phyloP scores from a whole-genome alignment of 2,329 filamentous ascomycete genomes.

The Microdochium bolleyi region DNA sequence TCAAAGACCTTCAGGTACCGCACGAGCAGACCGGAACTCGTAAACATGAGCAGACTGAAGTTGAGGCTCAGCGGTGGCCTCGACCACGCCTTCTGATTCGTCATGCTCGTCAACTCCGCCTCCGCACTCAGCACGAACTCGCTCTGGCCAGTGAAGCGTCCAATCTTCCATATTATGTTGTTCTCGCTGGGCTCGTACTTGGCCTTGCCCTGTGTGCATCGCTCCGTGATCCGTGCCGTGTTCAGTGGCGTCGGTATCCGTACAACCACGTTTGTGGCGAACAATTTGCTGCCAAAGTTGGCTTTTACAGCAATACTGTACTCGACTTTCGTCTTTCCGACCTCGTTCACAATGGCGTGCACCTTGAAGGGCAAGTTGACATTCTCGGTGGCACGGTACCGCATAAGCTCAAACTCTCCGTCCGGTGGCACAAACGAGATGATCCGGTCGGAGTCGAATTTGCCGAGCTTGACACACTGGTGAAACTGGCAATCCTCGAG shows the following conservation, averaged over 20 bases:
- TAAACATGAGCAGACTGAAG: conserved; percentile 97
- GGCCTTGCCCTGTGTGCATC: conserved; percentile 91
- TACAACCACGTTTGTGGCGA: conserved; percentile 92
- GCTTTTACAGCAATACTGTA: conserved; percentile 97
- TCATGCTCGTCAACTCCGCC: conserved; percentile 91
- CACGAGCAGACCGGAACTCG: conserved; percentile 84
- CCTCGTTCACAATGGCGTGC: conserved; percentile 95
- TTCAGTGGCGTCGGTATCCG: conserved; percentile 94
- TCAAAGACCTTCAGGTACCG: conserved; percentile 98
- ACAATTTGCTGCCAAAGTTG: conserved; percentile 93
- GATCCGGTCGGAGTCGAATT: conserved; percentile 93
- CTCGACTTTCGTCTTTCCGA: conserved; percentile 95
- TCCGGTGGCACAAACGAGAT: conserved; percentile 96
- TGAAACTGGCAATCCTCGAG: conserved; percentile 98
- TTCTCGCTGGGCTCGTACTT: conserved; percentile 99
- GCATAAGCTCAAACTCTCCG: conserved; percentile 97
- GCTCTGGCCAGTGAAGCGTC: conserved; percentile 94
- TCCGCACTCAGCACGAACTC: conserved; percentile 94
- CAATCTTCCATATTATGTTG: conserved; percentile 98
- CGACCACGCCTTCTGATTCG: conserved; percentile 95
- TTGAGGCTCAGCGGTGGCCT: conserved; percentile 84
- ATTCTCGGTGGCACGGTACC: conserved; percentile 95
- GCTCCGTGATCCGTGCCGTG: conserved; percentile 86
- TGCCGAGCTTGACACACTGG: conserved; percentile 95
- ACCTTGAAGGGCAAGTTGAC: conserved; percentile 99